Percentiles rank a stretch among this genome's conserved stretches.
These are phyloP conservation scores for Diaporthe australafricana DNA, from an alignment of 2,329 filamentous ascomycete species.

Conservation along the genomic window DNA sequence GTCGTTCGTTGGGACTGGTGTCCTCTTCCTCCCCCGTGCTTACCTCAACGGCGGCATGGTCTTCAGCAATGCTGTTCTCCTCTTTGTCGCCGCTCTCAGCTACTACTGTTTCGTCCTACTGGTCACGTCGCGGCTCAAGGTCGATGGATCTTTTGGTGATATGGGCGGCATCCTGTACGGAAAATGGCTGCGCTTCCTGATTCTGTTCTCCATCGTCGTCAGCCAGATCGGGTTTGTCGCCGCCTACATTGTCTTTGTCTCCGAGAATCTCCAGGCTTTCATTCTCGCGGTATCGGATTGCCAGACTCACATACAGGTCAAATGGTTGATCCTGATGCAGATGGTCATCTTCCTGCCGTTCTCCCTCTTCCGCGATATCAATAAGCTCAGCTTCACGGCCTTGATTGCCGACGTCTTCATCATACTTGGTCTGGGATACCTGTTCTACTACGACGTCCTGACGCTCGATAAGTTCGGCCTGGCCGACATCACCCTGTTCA, in stretches of 20 bases:
- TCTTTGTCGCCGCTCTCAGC: conserved; percentile 85
- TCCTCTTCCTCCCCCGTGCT: conserved; percentile 90
- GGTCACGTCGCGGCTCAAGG: conserved; percentile 84
- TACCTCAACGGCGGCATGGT: conserved; percentile 98
- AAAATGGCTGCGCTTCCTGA: conserved; percentile 87
- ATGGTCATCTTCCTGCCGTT: conserved; percentile 95
- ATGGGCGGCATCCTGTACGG: conserved; percentile 94
- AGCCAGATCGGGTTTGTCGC: conserved; percentile 96
- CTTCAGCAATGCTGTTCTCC: conserved; percentile 92
- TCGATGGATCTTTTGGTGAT: conserved; percentile 96
- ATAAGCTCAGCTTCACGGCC: conserved; percentile 95
- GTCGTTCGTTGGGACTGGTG: conserved; percentile 97
- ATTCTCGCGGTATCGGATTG: conserved; percentile 92
- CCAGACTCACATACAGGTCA: conserved; percentile 85
- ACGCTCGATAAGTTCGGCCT: conserved; percentile 83
- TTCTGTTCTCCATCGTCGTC: conserved; percentile 91
- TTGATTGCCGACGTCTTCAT: conserved; percentile 96
- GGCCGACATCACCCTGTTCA: conserved; percentile 91
- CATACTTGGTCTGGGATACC: conserved; percentile 87
- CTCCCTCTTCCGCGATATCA: conserved; percentile 94
- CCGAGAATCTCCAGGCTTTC: conserved; percentile 95
- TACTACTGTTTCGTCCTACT: conserved; percentile 98
- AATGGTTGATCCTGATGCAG: conserved; percentile 92
- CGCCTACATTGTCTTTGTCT: conserved; percentile 96
- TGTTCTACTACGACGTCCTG: conserved; percentile 94